phyloP scores from a whole-genome alignment of 257 asterid genomes.

The Solanum raphanifolium region DNA sequence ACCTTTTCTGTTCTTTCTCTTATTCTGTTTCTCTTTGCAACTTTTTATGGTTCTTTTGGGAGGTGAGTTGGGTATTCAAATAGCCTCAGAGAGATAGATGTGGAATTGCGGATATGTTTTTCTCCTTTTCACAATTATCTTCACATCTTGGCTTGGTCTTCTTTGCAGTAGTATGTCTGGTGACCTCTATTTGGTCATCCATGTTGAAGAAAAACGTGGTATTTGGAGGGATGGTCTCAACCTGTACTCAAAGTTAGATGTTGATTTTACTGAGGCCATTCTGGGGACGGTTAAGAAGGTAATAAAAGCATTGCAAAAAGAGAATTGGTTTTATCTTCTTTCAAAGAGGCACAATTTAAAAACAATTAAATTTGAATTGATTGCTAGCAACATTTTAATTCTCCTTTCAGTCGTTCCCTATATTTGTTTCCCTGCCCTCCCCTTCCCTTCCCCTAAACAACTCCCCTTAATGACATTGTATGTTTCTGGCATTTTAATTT shows the following conservation, averaged over 20 bases:
- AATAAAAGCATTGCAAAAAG: conserved; percentile 9
- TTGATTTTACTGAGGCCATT: conserved; percentile 87
- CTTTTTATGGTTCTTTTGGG: not conserved
- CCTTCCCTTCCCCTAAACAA: not conserved
- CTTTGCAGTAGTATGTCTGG: conserved; percentile 70
- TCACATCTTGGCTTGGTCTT: not conserved
- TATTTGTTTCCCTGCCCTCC: not conserved
- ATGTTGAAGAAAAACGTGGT: conserved; percentile 52
- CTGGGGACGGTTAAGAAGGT: conserved; percentile 79
- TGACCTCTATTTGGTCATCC: conserved; percentile 71
- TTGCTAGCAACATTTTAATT: not conserved
- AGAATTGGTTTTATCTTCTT: not conserved
- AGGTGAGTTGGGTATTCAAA: not conserved
- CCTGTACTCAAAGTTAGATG: conserved; percentile 61
- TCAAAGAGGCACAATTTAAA: not conserved
- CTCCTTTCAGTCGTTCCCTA: not conserved
- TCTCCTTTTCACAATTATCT: not conserved
- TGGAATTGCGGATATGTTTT: not conserved
- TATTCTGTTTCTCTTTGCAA: not conserved
- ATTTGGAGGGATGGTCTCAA: conserved; percentile 80
- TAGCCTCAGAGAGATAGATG: not conserved
- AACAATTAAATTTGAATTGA: not conserved
- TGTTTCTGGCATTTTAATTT: not conserved
- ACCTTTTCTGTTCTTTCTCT: not conserved
- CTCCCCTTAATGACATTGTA: not conserved